Evolutionary conservation across 129 eudicot species (phyloP).

Genomic region (Chrysanthemum lavandulifolium): DNA sequence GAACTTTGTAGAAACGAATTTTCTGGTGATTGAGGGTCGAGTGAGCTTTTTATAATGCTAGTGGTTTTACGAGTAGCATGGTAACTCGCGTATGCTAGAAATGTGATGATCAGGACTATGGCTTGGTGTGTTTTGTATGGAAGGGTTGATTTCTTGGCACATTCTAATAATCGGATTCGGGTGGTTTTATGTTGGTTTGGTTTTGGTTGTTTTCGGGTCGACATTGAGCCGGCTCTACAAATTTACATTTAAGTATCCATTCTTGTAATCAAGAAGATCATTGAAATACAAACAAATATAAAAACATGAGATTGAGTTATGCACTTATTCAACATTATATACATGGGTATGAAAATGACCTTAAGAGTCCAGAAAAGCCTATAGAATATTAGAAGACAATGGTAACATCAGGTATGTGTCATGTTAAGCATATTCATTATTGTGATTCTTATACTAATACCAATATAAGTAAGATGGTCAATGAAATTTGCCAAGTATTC

Average conservation of each 20-base stretch:
- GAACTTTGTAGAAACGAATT: conserved; percentile 43
- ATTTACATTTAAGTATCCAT: not conserved
- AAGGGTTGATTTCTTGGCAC: conserved; percentile 36
- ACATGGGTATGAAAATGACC: not conserved
- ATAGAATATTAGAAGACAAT: not conserved
- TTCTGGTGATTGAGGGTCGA: conserved; percentile 67
- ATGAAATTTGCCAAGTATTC: not conserved
- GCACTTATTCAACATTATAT: not conserved
- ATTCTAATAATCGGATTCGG: conserved; percentile 56
- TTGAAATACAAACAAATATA: conserved; percentile 21
- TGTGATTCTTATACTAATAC: not conserved
- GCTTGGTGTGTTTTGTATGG: conserved; percentile 76
- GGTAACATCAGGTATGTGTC: not conserved
- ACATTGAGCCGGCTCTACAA: conserved; percentile 44
- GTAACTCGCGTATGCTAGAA: conserved; percentile 69
- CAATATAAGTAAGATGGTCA: not conserved
- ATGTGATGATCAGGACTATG: conserved; percentile 69
- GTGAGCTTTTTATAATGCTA: conserved; percentile 91
- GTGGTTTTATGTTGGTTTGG: conserved; percentile 43
- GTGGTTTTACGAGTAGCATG: conserved; percentile 86
- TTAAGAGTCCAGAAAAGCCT: conserved; percentile 1
- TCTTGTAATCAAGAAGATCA: conserved; percentile 19
- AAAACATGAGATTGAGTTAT: not conserved
- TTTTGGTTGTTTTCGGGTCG: conserved; percentile 29
- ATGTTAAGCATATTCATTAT: not conserved